Base-by-base conservation (phyloP, 768 basidiomycete genomes). In the Termitomyces heimii region DNA sequence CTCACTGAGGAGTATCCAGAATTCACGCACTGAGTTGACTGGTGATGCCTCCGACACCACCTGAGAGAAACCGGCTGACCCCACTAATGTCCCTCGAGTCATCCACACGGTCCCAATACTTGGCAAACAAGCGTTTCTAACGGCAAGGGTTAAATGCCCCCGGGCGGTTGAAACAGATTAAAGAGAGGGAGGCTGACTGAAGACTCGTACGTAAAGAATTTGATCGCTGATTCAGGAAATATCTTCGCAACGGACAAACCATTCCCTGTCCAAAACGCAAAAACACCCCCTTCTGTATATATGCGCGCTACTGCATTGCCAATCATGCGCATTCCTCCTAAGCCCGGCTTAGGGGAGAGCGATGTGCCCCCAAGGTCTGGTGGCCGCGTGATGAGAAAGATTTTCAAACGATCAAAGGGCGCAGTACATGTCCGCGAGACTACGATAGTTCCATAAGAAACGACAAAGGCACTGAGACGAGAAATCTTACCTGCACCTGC, bases 211-310 rank as follows among this genome's bases (percentile, higher is more conserved):
- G 91, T 72, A 63, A 95, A 86, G 76, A 99, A 98, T 73, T 98
- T 98, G 80, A 98, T 97, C 28, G 97, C 97, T 47, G 94, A 98
- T 76, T 98, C 96, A 5, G 95, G 95, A 61, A 98, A 90, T 61
- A 98, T 97, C 77, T 98, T 98, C 53, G 85, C 81, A 28, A 98
- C 89, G 48, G 95, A 98, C 54, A 99, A 77, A 35, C 87, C 89
- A 67, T 94, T 97, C 6, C 97, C 97, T n/a, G 94, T 94, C 96
- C 97, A 99, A 70, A 98, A 99, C 3, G 88, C 91, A 51, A 86
- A 77, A 16, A 97, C 73, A 7, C 94, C 94, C 32, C 93, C 93
- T 70, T 98, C 94, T 1, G 82, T 72, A 67, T 97, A 97, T 65
- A 99, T 92, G 49, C 88, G 84, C 32, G 77, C 74, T 31, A 94